Base-by-base conservation (phyloP, 73 alveolate species). In the Uronychia binucleata region DNA sequence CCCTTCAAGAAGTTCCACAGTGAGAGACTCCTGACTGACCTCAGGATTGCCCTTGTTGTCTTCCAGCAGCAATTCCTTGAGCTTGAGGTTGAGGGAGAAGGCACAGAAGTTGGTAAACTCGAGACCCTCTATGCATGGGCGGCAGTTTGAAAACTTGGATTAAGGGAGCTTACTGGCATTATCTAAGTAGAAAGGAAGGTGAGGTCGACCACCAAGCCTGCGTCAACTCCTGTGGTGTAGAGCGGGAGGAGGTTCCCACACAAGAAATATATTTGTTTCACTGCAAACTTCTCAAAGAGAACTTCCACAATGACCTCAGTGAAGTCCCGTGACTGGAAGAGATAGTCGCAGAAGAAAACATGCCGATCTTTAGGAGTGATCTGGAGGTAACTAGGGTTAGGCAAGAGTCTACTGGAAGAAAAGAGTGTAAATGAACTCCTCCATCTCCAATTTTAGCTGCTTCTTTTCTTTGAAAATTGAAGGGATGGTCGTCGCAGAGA, bases 391-490 rank as follows among this genome's bases (percentile, higher is more conserved):
- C 67, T 46, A 46, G 19, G 19, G 19, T 46, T 46, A 46, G 19
- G n/a, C 67, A 46, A 46, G 5, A 46, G 5, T 11, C 19, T 46
- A 46, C 67, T 75, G 81, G 32, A 13, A 75, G 81, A 75, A 75
- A 1, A 75, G 26, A 75, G 81, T 75, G 81, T 75, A 32, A 27
- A 75, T 8, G 58, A 75, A 75, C 32, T 30, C 81, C 30, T 75
- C 46, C 27, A 75, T 30, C 1, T 75, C 35, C 1, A 28, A 30
- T 19, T 46, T 19, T 11, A 46, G 67, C 67, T 46, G 5, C 19
- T 46, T 46, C 19, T 46, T 46, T 11, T 46, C 14, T 30, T 67
- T 26, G 14, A 67, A 26, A 13, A 67, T 5, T 1, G 78, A 13
- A 28, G 29, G 29, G 5, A 67, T 67, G 32, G 32, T 67, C 31